Conservation (phyloP, 768 basidiomycete genomes). For the Gloeopeniophorella convolvens region DNA sequence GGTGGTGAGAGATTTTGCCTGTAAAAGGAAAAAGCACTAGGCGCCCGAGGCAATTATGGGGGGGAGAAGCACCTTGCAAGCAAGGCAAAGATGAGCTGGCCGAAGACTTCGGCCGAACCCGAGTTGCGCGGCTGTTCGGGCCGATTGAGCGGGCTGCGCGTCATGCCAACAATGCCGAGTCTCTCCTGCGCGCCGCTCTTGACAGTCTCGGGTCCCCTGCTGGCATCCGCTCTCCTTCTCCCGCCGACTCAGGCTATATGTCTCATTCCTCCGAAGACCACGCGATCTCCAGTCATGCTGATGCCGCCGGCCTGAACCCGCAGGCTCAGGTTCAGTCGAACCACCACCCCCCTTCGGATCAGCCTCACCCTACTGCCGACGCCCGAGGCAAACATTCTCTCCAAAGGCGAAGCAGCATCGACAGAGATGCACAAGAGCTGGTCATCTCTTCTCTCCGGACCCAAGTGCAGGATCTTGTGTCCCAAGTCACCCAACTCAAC, state of each 20-base stretch:
- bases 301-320: not conserved
- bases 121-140: not conserved
- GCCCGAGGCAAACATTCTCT: conserved; percentile 5
- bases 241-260: conserved; percentile 10
- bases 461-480: conserved; percentile 81
- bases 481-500: conserved; percentile 88
- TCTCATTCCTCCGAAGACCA: conserved; percentile 9
- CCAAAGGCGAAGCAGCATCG: conserved; percentile 15
- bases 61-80: no score
- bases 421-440: conserved; percentile 69
- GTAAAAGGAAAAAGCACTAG: no score
- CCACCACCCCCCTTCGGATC: not conserved
- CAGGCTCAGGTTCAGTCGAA: not conserved
- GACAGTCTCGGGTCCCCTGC: not conserved
- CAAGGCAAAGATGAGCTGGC: no score
- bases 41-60: no score
- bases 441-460: conserved; percentile 73
- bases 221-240: not conserved
- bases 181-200: not conserved
- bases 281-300: not conserved
- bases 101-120: no score
- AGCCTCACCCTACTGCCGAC: conserved; percentile 3
- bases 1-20: no score
- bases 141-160: not conserved
- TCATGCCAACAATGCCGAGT: not conserved